Base-by-base conservation (phyloP, 2,329 filamentous ascomycete species). In the Dactylellina sp. region DNA sequence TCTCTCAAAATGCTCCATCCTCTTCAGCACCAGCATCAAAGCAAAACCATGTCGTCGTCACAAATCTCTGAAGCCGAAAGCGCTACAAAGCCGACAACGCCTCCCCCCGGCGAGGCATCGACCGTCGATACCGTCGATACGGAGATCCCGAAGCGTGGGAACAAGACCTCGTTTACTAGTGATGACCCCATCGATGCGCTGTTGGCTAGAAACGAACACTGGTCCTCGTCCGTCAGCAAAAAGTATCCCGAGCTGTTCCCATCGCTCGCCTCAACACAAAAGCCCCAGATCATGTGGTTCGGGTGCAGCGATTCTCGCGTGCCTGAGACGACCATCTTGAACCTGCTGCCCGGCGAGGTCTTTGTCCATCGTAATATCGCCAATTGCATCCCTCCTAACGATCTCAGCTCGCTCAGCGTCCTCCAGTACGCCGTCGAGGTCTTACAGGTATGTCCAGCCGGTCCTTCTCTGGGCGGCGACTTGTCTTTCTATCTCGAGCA, bases 291-390 rank as follows among this genome's bases (percentile, higher is more conserved):
- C 61, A 82, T 96, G 70, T 96, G 92, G 92, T 86, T 96, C 77
- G 92, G 92, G 71, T 96, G 92, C 83, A 91, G 91, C 78, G 92
- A 96, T 83, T 92, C 89, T 40, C 90, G 92, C 76, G 89, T 91
- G 77, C 92, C 92, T 0, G 92, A 95, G 82, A 94, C 91, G 3
- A 92, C 89, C 53, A 86, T 96, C 79, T 86, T 93, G 25, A 89
- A 90, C 79, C 85, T 92, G 70, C 86, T 91, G 79, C 91, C 92
- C 1, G 92, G 92, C 71, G 91, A 96, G 78, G 89, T 96, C 77
- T 96, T 96, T 81, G 90, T 92, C 59, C 92, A 96, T 84, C 90
- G 92, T 80, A 96, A 96, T 84, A 93, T 96, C 80, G 92, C 91
- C 81, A 96, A 96, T 83, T 87, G 94, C 79, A 83, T 96, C 76